Conservation (phyloP, 805 yeast genomes). For the Teunomyces stri region DNA sequence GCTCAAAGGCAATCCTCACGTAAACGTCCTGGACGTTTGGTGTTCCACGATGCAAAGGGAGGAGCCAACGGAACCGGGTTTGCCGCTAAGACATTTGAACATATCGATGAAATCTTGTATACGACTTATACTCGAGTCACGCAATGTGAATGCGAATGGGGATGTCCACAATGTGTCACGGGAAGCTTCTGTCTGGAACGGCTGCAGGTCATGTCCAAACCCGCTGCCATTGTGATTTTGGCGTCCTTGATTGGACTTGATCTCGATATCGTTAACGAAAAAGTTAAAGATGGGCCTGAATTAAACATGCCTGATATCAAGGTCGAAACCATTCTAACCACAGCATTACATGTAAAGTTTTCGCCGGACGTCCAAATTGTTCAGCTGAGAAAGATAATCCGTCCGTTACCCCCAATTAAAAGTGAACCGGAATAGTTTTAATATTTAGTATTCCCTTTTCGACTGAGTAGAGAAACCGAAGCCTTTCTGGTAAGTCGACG, state of each 20-base stretch:
- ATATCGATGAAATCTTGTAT: constrained; percentile 61
- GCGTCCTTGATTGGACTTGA: constrained; percentile 57
- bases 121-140: constrained; percentile 58
- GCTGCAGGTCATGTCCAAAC: constrained; percentile 80
- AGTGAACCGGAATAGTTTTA: constrained; percentile 5
- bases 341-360: constrained; percentile 54
- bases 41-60: constrained; percentile 81
- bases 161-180: constrained; percentile 87
- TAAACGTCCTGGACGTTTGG: constrained; percentile 80
- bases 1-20: constrained; percentile 69
- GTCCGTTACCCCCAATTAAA: background rate
- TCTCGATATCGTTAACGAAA: constrained; percentile 40
- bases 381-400: constrained; percentile 14
- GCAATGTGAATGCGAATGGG: constrained; percentile 71
- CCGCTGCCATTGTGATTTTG: constrained; percentile 73
- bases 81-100: constrained; percentile 74
- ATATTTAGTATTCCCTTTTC: constrained; percentile 10
- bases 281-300: constrained; percentile 70
- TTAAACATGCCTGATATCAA: constrained; percentile 64
- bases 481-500: constrained; percentile 35
- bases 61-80: constrained; percentile 80
- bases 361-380: constrained; percentile 53
- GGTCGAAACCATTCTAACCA: constrained; percentile 67
- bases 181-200: constrained; percentile 78
- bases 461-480: constrained; percentile 23